Conservation (phyloP, 129 eudicot species). For the carrot (Daucus carota) region DH1_v3.0 NC_030381.2:18893001-18893500, state of each 20-base stretch:
- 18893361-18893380: conserved; percentile 89
- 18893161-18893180: background rate
- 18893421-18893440: conserved; percentile 1
- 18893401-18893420: conserved; percentile 78
- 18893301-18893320: background rate
- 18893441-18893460: conserved; percentile 9
- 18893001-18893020: no score
- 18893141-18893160: conserved; percentile 50
- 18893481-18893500: background rate
- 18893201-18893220: background rate
- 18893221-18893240: background rate
- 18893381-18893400: conserved; percentile 97
- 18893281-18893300: background rate
- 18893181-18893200: background rate
- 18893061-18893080: no score
- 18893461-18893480: background rate
- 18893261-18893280: background rate
- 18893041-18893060: no score
- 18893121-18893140: conserved; percentile 54
- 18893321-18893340: conserved; percentile 3
- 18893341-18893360: conserved; percentile 23
- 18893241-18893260: background rate
- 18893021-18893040: no score
- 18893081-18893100: conserved; percentile 84
- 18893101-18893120: conserved; percentile 62